Evolutionary conservation across 164 flowering plant species (phyloP).

Genomic region (Taxillus chinensis): DNA sequence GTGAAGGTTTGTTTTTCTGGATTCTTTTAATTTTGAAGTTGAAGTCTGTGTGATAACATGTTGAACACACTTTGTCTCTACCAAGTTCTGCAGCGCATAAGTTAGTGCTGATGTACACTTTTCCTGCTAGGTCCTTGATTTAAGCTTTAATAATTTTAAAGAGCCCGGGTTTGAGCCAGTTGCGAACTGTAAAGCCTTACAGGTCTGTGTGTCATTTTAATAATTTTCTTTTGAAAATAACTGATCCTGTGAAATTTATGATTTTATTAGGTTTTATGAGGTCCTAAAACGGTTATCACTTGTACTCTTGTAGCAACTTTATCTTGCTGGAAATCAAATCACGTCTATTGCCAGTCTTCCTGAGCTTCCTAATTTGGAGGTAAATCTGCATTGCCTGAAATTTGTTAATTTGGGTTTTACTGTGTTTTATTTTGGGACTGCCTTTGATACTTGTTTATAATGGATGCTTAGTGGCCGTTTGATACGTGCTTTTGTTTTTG

Average conservation of each 20-base stretch:
- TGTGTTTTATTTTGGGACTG: not conserved
- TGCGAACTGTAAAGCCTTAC: conserved; percentile 80
- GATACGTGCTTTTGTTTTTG: too few relatives aligned
- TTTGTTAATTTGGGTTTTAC: not conserved
- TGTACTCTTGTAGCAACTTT: conserved; percentile 65
- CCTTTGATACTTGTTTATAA: not conserved
- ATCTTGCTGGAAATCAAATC: conserved; percentile 98
- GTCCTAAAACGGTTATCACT: conserved; percentile 11
- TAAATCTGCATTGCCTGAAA: conserved; percentile 14
- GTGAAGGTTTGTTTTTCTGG: conserved; percentile 71
- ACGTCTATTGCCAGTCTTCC: conserved; percentile 90
- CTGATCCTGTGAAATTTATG: not conserved
- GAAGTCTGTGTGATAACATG: not conserved
- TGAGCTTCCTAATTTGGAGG: conserved; percentile 98
- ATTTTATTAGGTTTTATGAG: not conserved
- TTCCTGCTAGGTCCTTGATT: conserved; percentile 80
- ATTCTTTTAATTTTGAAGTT: not conserved
- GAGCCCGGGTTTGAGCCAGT: conserved; percentile 99
- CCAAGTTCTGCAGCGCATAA: not conserved
- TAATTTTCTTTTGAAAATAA: conserved; percentile 3
- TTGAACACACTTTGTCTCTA: not conserved
- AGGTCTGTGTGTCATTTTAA: conserved; percentile 36
- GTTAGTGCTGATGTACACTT: conserved; percentile 3
- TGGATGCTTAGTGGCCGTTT: not conserved
- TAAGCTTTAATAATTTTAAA: conserved; percentile 96